Percentiles rank a stretch among this genome's conserved stretches.
Evolutionary conservation across 805 yeast species (phyloP).

Genomic region (Saturnispora galanensis): DNA sequence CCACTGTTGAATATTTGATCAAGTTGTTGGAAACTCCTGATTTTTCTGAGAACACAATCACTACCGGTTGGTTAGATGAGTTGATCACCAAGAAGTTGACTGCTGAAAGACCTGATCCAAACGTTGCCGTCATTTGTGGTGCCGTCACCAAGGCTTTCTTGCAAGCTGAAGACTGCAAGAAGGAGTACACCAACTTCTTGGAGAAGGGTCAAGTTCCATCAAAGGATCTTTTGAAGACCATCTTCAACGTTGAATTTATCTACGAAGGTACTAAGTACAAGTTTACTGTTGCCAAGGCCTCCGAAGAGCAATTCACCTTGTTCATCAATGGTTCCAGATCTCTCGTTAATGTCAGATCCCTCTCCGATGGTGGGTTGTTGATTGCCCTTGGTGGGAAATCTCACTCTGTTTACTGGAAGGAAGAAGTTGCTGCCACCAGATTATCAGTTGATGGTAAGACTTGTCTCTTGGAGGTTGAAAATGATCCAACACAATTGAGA

Average conservation of each 20-base stretch:
- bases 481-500: slow-evolving; percentile 96
- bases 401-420: slow-evolving; percentile 95
- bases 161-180: slow-evolving; percentile 58
- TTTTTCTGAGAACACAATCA: slow-evolving; percentile 90
- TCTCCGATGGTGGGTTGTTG: slow-evolving; percentile 91
- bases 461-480: slow-evolving; percentile 86
- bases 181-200: slow-evolving; percentile 63
- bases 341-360: slow-evolving; percentile 77
- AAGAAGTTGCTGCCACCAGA: slow-evolving; percentile 92
- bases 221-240: slow-evolving; percentile 69
- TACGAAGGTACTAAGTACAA: slow-evolving; percentile 90
- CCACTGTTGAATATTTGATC: slow-evolving; percentile 94
- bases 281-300: slow-evolving; percentile 91
- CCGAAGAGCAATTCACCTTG: slow-evolving; percentile 73
- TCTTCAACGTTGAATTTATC: slow-evolving; percentile 89
- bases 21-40: slow-evolving; percentile 93
- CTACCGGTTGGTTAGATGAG: slow-evolving; percentile 99
- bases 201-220: slow-evolving; percentile 95
- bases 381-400: slow-evolving; percentile 85
- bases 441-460: slow-evolving; percentile 93
- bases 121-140: slow-evolving; percentile 89
- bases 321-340: slow-evolving; percentile 90
- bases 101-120: slow-evolving; percentile 92
- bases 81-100: slow-evolving; percentile 87
- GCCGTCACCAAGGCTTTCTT: slow-evolving; percentile 94